phyloP scores from a whole-genome alignment of 2,329 filamentous ascomycete species.

The Botrytis sinoallii region DNA sequence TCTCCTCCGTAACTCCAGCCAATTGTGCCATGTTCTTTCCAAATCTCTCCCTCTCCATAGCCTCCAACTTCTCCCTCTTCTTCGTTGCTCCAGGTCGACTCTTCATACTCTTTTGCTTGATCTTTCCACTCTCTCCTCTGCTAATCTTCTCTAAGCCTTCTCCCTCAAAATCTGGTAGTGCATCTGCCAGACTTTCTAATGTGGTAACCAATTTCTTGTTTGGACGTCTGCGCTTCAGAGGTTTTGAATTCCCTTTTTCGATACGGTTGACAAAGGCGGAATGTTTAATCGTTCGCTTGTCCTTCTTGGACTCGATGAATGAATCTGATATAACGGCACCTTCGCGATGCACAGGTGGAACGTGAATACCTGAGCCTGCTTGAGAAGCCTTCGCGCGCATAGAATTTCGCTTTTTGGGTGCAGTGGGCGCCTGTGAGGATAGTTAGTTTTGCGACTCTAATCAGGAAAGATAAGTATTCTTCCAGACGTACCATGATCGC shows the following conservation, averaged over 20 bases:
- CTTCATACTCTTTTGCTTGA: slow-evolving; percentile 71
- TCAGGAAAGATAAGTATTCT: neutral
- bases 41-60: slow-evolving; percentile 79
- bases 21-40: slow-evolving; percentile 78
- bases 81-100: slow-evolving; percentile 77
- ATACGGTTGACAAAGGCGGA: slow-evolving; percentile 76
- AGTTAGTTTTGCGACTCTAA: slow-evolving; percentile 24
- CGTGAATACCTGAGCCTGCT: slow-evolving; percentile 45
- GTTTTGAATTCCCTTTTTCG: slow-evolving; percentile 55
- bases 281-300: slow-evolving; percentile 81
- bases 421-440: slow-evolving; percentile 41
- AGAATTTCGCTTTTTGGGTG: slow-evolving; percentile 52
- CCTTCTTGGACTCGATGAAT: slow-evolving; percentile 73
- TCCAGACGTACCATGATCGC: slow-evolving; percentile 23
- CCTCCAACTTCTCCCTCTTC: slow-evolving; percentile 76
- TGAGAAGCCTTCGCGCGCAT: slow-evolving; percentile 55
- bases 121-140: slow-evolving; percentile 54
- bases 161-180: slow-evolving; percentile 60
- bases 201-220: slow-evolving; percentile 75
- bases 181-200: slow-evolving; percentile 74
- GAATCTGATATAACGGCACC: slow-evolving; percentile 50
- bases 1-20: slow-evolving; percentile 25
- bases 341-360: slow-evolving; percentile 40
- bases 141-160: slow-evolving; percentile 41
- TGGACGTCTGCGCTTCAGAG: slow-evolving; percentile 63